phyloP scores from a whole-genome alignment of 176 grass and related monocot species.

The Carex kokanica region DNA sequence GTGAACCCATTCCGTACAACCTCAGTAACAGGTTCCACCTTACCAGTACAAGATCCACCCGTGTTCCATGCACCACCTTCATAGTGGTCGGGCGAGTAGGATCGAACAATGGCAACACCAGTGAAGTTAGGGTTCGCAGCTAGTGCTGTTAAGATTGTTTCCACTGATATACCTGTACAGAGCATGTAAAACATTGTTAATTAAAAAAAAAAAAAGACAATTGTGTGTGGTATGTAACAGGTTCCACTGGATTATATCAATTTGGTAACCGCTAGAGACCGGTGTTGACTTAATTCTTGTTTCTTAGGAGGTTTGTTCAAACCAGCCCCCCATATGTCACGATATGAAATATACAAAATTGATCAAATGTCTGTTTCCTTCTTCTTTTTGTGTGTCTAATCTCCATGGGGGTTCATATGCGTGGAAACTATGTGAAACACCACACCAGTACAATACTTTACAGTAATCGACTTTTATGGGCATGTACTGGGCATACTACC shows the following conservation, averaged over 20 bases:
- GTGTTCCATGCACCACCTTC: conserved; percentile 93
- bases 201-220: not conserved
- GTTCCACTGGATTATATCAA: not conserved
- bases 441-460: not conserved
- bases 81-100: conserved; percentile 91
- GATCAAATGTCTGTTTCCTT: not conserved
- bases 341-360: not conserved
- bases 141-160: conserved; percentile 63
- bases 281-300: not conserved
- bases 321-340: not conserved
- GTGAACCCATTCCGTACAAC: conserved; percentile 70
- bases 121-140: conserved; percentile 72
- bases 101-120: conserved; percentile 59
- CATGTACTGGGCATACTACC: not conserved
- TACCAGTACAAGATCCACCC: conserved; percentile 86
- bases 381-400: not conserved
- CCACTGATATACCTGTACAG: conserved; percentile 49
- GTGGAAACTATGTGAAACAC: not conserved
- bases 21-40: conserved; percentile 46
- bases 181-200: not conserved
- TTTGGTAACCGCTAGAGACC: not conserved
- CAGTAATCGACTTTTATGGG: not conserved
- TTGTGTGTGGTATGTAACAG: not conserved
- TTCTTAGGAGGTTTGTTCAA: not conserved
- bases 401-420: not conserved